phyloP scores from a whole-genome alignment of 192 early-diverging fungal species.

The Coemansia sp. region DNA sequence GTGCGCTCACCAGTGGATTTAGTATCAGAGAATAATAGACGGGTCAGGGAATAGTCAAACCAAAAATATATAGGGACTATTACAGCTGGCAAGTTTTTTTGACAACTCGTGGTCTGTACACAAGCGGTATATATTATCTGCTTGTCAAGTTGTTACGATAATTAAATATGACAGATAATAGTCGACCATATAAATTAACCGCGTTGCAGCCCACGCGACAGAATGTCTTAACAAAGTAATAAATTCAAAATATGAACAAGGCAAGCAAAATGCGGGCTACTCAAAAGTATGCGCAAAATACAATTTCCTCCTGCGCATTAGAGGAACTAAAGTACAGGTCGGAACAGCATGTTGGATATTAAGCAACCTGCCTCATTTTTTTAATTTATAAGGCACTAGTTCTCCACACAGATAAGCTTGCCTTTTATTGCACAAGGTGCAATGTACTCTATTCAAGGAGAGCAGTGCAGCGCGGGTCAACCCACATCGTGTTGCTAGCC shows the following conservation, averaged over 20 bases:
- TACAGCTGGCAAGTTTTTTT: background rate
- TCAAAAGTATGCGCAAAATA: background rate
- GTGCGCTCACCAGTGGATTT: background rate
- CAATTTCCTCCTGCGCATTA: background rate
- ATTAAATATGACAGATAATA: background rate
- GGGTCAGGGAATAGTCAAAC: background rate
- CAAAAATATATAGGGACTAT: background rate
- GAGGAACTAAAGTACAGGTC: background rate
- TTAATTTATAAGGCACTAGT: background rate
- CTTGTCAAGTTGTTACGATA: background rate
- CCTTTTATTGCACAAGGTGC: background rate
- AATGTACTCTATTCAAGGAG: no score
- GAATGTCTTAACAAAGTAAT: background rate
- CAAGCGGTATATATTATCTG: background rate
- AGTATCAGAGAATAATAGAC: background rate
- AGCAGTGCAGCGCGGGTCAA: no score
- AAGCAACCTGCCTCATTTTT: background rate
- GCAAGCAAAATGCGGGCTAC: background rate
- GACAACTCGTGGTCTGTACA: background rate
- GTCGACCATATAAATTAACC: background rate
- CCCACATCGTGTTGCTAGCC: background rate
- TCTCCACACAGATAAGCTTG: background rate
- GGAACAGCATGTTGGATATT: background rate
- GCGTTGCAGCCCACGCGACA: slow-evolving; percentile 3
- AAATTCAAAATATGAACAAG: background rate